Evolutionary conservation across 176 grass and related monocot species (phyloP), one percentile per base, ranked within the genome.

Genomic region (Oryza australiensis): DNA sequence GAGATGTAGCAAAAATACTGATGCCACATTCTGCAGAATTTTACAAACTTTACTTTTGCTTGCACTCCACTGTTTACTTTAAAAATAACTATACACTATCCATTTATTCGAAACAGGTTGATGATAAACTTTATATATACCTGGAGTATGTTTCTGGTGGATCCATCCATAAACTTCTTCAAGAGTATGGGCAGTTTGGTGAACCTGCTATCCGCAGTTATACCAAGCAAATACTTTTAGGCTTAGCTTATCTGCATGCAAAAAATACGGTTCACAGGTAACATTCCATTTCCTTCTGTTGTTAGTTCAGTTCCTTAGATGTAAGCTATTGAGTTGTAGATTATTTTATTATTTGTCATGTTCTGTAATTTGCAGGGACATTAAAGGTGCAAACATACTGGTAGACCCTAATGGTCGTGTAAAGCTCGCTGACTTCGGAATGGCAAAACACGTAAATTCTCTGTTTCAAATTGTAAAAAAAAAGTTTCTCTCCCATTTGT

Each of bases 331-430:
- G 15, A 60, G 24, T 57, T 65, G 60, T 69, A 76, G 22, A 77
- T 64, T 85, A 22, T 55, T 77, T 86, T 81, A 35, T 43, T 83
- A 53, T 79, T 33, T 82, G 65, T 63, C 84, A 89, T 53, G 34
- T 18, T 80, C 74, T 69, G 3, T 43, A 66, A 85, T 78, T 86
- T 84, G 66, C 83, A 99, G 96, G 70, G 96, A 99, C 75, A 99
- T 99, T 75, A 99, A 99, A 95, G 96, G 96, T 42, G 93, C 96
- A 91, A 99, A 95, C 85, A 95, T 99, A 93, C 86, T 99, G 77
- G 93, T 99, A 28, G 96, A 99, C 68, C 96, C 96, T 75, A 93
- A 91, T 92, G 96, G 96, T 12, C 96, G 89, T 74, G 92, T 99
- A 69, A 95, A 99, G 85, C 93, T 99, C 72, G 96, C 96, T 45